Evolutionary conservation across 441 rosid genomes (phyloP), one percentile per base, ranked within the genome.

Genomic region (Monsonia emarginata): DNA sequence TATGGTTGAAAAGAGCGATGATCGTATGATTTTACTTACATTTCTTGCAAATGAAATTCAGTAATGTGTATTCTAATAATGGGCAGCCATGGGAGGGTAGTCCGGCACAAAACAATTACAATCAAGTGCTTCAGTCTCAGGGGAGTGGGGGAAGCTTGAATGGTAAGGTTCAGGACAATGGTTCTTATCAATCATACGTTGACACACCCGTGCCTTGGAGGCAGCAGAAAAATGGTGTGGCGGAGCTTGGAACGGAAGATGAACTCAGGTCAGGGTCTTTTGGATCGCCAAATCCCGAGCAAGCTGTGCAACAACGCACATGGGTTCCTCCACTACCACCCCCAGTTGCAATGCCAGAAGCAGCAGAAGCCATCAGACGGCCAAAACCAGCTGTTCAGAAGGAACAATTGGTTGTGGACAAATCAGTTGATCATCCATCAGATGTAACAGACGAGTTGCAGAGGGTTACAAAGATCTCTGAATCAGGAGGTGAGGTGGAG

Each of bases 251-350:
- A 27, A 79, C 79, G 48, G 88, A 79, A 60, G 83, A 85, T 73
- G 75, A 83, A 54, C 25, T 3, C 74, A 83, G 67, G 62, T 65
- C 67, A 16, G 79, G 64, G 68, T 22, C 78, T 68, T 70, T 69
- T 62, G 80, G 79, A 60, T 74, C 63, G n/a, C 80, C 50, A 72
- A 75, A 79, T 65, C 71, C 40, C 16, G 85, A 78, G 74, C 80
- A 57, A 74, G 86, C 85, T 27, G 72, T 82, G 69, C 81, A 64
- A 75, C 81, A 64, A 75, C 84, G 90, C 13, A 21, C 83, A 30
- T 93, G 97, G 97, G 92, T 90, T 69, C 98, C 97, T 63, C 98
- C 98, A 19, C 97, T 79, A 72, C 91, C 95, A 60, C 98, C 97
- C 5, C 95, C 96, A 46, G 88, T 93, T 65, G 93, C 80, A 56